A percentile compares a stretch with the other conserved stretches of the same genome.
Conservation (phyloP, 306 rosid species). For the Trifolium repens region DNA sequence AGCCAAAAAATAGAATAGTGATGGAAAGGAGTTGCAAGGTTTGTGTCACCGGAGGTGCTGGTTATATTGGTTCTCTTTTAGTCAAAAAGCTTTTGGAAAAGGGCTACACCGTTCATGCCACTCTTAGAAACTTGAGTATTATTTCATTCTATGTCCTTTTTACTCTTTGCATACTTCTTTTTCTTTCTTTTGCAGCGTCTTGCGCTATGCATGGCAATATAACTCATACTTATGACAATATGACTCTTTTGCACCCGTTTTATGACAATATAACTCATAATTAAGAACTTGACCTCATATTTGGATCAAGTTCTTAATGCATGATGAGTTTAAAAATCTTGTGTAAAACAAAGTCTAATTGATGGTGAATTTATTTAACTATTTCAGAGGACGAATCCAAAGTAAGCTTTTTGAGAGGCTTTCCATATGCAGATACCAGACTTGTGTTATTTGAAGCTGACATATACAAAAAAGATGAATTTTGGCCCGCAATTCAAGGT, state of each 20-base stretch:
- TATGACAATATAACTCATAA: too few relatives aligned
- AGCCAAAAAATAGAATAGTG: neutral
- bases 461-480: constrained; percentile 44
- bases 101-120: constrained; percentile 58
- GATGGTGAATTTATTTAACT: neutral
- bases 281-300: too few relatives aligned
- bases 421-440: constrained; percentile 47
- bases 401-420: constrained; percentile 47
- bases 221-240: too few relatives aligned
- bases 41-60: constrained; percentile 60
- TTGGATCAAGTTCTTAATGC: too few relatives aligned
- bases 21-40: constrained; percentile 34
- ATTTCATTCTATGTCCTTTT: neutral
- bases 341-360: constrained; percentile 8
- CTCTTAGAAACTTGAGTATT: constrained; percentile 60
- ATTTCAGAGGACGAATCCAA: constrained; percentile 54
- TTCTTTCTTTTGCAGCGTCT: neutral
- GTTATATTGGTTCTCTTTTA: constrained; percentile 54
- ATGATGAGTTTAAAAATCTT: neutral
- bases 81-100: constrained; percentile 50
- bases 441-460: constrained; percentile 58
- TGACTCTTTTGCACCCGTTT: too few relatives aligned
- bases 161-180: neutral
- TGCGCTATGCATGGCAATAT: too few relatives aligned
- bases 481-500: constrained; percentile 45